Evolutionary conservation across 2,329 filamentous ascomycete genomes (phyloP), one percentile per base, ranked within the genome.

Genomic region (Pestalotiopsis sp.): DNA sequence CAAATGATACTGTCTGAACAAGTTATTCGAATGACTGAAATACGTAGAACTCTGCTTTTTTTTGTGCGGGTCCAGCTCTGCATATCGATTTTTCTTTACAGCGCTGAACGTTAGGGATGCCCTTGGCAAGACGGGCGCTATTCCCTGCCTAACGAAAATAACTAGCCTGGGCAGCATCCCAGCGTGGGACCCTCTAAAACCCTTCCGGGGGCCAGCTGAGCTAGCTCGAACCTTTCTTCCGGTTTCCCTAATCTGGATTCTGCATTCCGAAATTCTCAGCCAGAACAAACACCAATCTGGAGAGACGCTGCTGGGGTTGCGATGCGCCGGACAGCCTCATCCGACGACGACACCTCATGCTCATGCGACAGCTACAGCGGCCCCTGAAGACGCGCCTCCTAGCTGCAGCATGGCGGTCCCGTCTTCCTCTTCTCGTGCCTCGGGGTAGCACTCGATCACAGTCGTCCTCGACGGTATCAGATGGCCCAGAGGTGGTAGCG

Each of bases 351-450:
- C 73, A 74, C 75, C 76, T 73, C 76, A 78, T 79, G 77, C 76
- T 75, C 74, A 63, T 74, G 75, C 75, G 74, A 77, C 76, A 75
- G 71, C 74, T 77, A 70, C 74, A 75, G 72, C 74, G 75, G 71
- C 74, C 73, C 71, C 73, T 75, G 68, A 67, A 71, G 75, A 68
- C 72, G 76, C 77, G 74, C 74, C 73, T 74, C 71, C 71, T 76
- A 75, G 74, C 75, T 72, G 71, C 72, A 75, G 70, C 73, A 72
- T 69, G 76, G 76, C 75, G 68, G 65, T 67, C 71, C 39, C 64
- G 68, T 64, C 60, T 66, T 60, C 12, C 64, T 69, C 20, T 38
- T 45, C 52, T 71, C 74, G 55, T 72, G n/a, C 63, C 27, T 23
- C 63, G 70, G 68, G 69, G 73, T 73, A 73, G 72, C 71, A 72